Conservation (phyloP, 345 rosid genomes). For the Eutrema yunnanense region DNA sequence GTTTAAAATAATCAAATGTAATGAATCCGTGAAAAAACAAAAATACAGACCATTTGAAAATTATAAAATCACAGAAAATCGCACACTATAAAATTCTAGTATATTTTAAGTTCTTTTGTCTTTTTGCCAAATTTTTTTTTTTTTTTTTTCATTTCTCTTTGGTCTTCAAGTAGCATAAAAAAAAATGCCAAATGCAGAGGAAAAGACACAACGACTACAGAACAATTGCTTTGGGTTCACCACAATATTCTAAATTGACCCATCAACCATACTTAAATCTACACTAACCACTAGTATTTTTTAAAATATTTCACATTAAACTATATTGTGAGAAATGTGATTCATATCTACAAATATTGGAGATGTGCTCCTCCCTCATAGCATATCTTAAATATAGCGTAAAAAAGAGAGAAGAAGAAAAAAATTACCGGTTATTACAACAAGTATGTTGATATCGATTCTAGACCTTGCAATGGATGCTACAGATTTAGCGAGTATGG, state of each 20-base stretch:
- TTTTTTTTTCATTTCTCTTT: background rate
- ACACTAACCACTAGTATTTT: background rate
- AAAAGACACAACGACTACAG: background rate
- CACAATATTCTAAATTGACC: background rate
- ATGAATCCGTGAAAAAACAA: background rate
- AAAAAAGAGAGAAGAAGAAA: background rate
- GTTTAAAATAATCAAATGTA: background rate
- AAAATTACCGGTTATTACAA: slow-evolving; percentile 64
- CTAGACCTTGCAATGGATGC: slow-evolving; percentile 43
- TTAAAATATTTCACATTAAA: background rate
- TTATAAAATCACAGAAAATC: background rate
- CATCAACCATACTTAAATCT: background rate
- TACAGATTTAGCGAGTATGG: slow-evolving; percentile 45
- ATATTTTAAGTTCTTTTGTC: background rate
- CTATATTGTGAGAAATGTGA: background rate
- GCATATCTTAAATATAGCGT: background rate
- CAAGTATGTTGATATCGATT: slow-evolving; percentile 65
- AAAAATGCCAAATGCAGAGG: background rate
- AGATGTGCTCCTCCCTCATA: background rate
- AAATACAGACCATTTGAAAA: background rate
- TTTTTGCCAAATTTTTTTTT: background rate
- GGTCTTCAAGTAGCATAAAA: slow-evolving; percentile 3
- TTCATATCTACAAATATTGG: background rate
- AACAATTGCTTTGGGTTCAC: background rate
- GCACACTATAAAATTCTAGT: background rate